Conservation (phyloP, 2,329 filamentous ascomycete species). For the Ophiostoma sp. region DNA sequence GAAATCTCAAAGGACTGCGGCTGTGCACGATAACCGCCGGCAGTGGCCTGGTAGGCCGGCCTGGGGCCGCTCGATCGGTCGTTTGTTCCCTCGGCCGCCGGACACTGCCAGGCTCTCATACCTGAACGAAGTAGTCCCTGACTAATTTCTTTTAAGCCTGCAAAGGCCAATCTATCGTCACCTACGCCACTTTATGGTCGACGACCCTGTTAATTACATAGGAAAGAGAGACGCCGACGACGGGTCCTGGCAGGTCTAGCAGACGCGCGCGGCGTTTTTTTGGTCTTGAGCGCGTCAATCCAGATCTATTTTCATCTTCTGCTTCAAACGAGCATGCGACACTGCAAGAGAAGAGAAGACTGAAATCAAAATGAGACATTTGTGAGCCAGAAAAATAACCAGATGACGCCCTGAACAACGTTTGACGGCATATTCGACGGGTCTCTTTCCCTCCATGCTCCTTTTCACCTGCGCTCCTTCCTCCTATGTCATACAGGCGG, state of each 20-base stretch:
- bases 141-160: background rate
- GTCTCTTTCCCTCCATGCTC: conserved; percentile 1
- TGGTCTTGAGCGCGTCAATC: background rate
- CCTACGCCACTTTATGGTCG: background rate
- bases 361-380: background rate
- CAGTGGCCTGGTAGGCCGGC: background rate
- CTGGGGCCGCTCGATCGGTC: background rate
- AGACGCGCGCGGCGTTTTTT: conserved; percentile 7
- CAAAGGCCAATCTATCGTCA: background rate
- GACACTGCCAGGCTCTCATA: too few relatives aligned
- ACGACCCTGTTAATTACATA: background rate
- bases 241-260: background rate
- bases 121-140: background rate
- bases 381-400: background rate
- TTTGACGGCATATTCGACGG: background rate
- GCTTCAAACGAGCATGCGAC: background rate
- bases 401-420: background rate
- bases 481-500: background rate
- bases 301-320: background rate
- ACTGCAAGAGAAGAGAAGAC: background rate
- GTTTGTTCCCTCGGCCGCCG: background rate
- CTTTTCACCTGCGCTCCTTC: background rate
- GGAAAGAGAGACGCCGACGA: background rate
- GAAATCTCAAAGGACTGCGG: background rate
- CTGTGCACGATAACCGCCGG: conserved; percentile 18